Conservation (phyloP, 441 rosid species). For the Manihot esculenta region DNA sequence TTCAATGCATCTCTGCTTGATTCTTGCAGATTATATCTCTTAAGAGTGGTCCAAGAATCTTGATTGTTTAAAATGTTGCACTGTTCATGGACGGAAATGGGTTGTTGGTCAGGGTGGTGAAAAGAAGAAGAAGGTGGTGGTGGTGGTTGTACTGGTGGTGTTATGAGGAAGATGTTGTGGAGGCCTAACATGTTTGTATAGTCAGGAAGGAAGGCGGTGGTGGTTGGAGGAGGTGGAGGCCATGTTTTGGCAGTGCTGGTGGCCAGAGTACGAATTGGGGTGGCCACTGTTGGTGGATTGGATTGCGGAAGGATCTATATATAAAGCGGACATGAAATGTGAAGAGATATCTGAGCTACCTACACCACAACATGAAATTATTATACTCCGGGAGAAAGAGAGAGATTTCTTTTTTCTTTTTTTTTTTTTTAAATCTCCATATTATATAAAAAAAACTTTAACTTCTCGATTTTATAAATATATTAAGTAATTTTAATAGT, state of each 20-base stretch:
- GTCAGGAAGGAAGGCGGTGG: constrained; percentile 26
- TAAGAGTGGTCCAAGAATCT: constrained; percentile 19
- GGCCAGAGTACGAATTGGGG: background rate
- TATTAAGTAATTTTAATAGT: too few relatives aligned
- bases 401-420: background rate
- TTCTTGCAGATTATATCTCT: constrained; percentile 14
- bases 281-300: constrained; percentile 32
- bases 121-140: constrained; percentile 26
- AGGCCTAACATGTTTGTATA: constrained; percentile 58
- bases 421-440: too few relatives aligned
- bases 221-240: constrained; percentile 18
- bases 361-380: constrained; percentile 1
- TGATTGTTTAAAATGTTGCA: constrained; percentile 9
- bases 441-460: too few relatives aligned
- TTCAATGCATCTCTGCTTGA: constrained; percentile 20
- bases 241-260: constrained; percentile 22
- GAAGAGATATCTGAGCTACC: constrained; percentile 1
- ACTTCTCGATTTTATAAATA: too few relatives aligned
- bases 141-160: too few relatives aligned
- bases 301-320: background rate
- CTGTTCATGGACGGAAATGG: constrained; percentile 8
- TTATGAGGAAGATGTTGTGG: constrained; percentile 53
- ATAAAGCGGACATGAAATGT: background rate
- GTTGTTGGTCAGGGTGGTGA: constrained; percentile 24
- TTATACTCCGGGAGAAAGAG: background rate